phyloP scores from a whole-genome alignment of 2,329 filamentous ascomycete species.

The Nothomitra cinnamomea region DNA sequence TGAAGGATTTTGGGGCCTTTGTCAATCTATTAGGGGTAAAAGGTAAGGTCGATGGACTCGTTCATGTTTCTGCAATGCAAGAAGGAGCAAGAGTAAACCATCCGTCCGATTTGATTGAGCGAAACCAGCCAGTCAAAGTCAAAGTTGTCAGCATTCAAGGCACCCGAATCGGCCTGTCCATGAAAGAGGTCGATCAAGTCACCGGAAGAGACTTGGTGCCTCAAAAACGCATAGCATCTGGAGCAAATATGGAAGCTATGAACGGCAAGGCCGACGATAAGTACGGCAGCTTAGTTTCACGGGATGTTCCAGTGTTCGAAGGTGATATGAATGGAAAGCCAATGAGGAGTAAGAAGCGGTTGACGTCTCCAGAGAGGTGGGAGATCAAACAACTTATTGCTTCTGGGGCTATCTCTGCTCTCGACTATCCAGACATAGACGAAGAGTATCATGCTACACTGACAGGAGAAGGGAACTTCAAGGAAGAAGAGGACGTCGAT shows the following conservation, averaged over 20 bases:
- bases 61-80: slow-evolving; percentile 80
- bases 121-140: slow-evolving; percentile 74
- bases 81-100: slow-evolving; percentile 79
- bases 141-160: slow-evolving; percentile 82
- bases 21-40: slow-evolving; percentile 77
- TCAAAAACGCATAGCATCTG: slow-evolving; percentile 62
- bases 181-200: slow-evolving; percentile 92
- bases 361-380: slow-evolving; percentile 95
- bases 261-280: slow-evolving; percentile 46
- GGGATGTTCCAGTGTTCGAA: slow-evolving; percentile 46
- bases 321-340: slow-evolving; percentile 34
- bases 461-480: slow-evolving; percentile 70
- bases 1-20: slow-evolving; percentile 94
- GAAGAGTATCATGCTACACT: slow-evolving; percentile 84
- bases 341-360: slow-evolving; percentile 60
- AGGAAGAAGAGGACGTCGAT: slow-evolving; percentile 90
- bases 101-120: slow-evolving; percentile 69
- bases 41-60: slow-evolving; percentile 80
- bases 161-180: slow-evolving; percentile 68
- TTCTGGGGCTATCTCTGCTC: slow-evolving; percentile 80
- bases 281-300: slow-evolving; percentile 31
- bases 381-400: slow-evolving; percentile 94
- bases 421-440: slow-evolving; percentile 86
- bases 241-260: slow-evolving; percentile 74
- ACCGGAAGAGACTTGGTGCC: slow-evolving; percentile 73